Conservation (phyloP, 2,329 filamentous ascomycete species). For the Fusarium pininemorale region DNA sequence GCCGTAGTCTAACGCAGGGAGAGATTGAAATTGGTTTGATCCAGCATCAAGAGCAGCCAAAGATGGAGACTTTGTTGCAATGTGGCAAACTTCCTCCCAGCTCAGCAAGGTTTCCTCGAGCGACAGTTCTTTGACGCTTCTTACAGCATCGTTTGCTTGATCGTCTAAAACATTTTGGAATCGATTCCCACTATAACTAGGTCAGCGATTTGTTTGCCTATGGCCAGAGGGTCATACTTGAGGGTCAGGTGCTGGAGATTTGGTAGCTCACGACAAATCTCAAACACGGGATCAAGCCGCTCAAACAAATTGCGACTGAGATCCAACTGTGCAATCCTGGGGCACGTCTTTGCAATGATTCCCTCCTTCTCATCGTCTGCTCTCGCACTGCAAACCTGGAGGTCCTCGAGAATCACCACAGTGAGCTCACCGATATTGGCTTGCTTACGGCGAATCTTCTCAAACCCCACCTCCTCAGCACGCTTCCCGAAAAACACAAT, state of each 20-base stretch:
- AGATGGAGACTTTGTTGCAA: conserved; percentile 63
- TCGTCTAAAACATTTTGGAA: conserved; percentile 59
- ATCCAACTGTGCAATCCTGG: conserved; percentile 80
- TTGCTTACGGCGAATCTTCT: conserved; percentile 85
- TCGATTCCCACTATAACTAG: conserved; percentile 73
- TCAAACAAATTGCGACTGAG: conserved; percentile 85
- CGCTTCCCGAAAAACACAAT: conserved; percentile 82
- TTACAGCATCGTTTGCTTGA: conserved; percentile 53
- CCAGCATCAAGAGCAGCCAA: conserved; percentile 62
- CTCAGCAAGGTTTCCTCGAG: conserved; percentile 73
- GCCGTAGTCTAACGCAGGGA: conserved; percentile 55
- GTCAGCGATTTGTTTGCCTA: conserved; percentile 25
- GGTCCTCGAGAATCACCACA: conserved; percentile 83
- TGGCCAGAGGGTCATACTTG: conserved; percentile 64
- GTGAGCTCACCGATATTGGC: conserved; percentile 80
- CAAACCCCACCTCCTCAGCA: conserved; percentile 93
- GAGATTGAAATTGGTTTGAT: conserved; percentile 64
- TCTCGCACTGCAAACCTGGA: conserved; percentile 63
- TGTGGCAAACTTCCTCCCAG: conserved; percentile 70
- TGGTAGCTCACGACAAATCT: conserved; percentile 77
- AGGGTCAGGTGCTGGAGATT: conserved; percentile 72
- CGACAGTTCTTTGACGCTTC: conserved; percentile 66
- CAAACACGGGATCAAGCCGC: conserved; percentile 70
- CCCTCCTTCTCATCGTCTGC: conserved; percentile 43
- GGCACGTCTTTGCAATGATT: conserved; percentile 62